Base-by-base conservation (phyloP, 2,329 filamentous ascomycete species). In the Peltaster fructicola region DNA sequence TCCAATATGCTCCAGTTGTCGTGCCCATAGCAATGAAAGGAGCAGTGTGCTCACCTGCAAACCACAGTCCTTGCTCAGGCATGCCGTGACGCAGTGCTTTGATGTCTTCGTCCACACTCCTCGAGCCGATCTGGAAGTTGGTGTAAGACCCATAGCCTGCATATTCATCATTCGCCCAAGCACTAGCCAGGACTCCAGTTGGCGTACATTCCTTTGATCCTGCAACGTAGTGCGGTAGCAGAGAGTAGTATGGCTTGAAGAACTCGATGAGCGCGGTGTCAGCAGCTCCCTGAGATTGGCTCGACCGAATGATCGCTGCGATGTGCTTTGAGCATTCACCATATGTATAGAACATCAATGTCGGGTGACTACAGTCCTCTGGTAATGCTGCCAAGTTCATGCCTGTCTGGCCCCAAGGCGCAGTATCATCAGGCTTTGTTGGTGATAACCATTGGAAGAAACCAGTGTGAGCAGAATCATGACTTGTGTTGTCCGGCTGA, bases 1-100 rank as follows among this genome's bases (percentile, higher is more conserved):
- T 81, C 80, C 80, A 91, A 48, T 81, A 93, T 7, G 85, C 85
- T 1, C 85, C 85, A 1, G 81, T 90, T 8, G 74, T 77, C 4
- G 84, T 93, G 0, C 84, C 85, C 32, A 93, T 50, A 7, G 78
- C 82, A 14, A 90, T 72, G 54, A 92, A 91, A 4, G 84, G 82
- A 27, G 80, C 74, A 12, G 81, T 91, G 52, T 92, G 82, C 52
- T 92, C 82, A 0, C 82, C 82, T 0, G 82, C 82, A 36, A 92
- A 60, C 82, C 82, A 92, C 6, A 92, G 44, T 0, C 77, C 71
- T 12, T 68, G 56, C 8, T 68, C 68, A 1, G 71, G 72, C 34
- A 61, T 41, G 0, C 65, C 65, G 3, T 50, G 41, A 13, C 68
- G 48, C 52, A 73, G 54, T 3, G 50, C 45, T 45, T 73, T 64